Conservation (phyloP, 2,329 filamentous ascomycete species). For the Monilinia aucupariae region DNA sequence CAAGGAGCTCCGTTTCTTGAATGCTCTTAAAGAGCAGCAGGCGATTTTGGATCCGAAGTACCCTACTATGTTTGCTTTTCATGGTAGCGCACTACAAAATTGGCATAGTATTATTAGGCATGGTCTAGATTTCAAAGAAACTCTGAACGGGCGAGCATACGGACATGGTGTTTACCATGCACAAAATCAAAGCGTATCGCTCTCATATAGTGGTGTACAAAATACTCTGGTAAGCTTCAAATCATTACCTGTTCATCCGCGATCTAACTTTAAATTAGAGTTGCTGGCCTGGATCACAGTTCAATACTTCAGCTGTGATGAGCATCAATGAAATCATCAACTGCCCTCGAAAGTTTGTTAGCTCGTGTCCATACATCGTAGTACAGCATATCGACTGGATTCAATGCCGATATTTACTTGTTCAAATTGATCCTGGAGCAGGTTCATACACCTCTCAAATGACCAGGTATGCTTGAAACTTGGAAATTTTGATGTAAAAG, state of each 20-base stretch:
- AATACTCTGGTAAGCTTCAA: constrained; percentile 18
- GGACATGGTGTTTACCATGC: constrained; percentile 84
- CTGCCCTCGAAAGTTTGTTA: constrained; percentile 55
- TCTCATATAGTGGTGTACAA: constrained; percentile 18
- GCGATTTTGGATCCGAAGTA: constrained; percentile 37
- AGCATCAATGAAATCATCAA: constrained; percentile 86
- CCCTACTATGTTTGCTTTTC: constrained; percentile 80
- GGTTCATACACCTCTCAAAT: background rate
- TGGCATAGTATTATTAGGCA: constrained; percentile 89
- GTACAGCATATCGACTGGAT: constrained; percentile 78
- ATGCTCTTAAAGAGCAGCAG: constrained; percentile 50
- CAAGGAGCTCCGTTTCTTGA: constrained; percentile 70
- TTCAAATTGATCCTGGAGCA: constrained; percentile 34
- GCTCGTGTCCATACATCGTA: constrained; percentile 57
- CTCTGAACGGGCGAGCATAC: constrained; percentile 59
- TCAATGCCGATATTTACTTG: constrained; percentile 79
- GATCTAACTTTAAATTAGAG: constrained; percentile 18
- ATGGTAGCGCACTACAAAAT: constrained; percentile 69
- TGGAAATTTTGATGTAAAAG: background rate
- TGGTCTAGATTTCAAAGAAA: constrained; percentile 66
- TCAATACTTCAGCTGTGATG: constrained; percentile 56
- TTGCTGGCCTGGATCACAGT: constrained; percentile 62
- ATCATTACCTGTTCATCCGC: background rate
- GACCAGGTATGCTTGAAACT: background rate
- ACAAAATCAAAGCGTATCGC: constrained; percentile 50